These are phyloP conservation scores for Ambrosia trifida DNA, from an alignment of 129 eudicot genomes.

Conservation along the genomic window DNA sequence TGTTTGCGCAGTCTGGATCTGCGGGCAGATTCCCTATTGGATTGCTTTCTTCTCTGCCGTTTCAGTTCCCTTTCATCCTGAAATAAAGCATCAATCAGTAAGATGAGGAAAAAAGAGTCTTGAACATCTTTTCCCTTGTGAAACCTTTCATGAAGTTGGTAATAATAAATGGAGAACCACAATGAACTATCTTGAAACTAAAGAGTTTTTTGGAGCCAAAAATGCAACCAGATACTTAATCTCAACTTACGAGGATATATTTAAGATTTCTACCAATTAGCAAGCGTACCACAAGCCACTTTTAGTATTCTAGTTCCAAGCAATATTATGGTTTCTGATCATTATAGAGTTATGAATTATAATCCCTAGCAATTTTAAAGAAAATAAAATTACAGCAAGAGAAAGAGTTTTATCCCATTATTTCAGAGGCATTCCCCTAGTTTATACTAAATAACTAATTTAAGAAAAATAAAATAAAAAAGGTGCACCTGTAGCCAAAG, in stretches of 20 bases:
- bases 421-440: too few species aligned
- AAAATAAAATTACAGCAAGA: too few species aligned
- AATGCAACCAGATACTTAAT: not conserved
- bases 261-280: not conserved
- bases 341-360: too few species aligned
- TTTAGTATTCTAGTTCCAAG: not conserved
- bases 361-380: too few species aligned
- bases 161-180: not conserved
- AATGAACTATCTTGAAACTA: not conserved
- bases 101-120: too few species aligned
- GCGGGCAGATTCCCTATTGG: conserved; percentile 99
- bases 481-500: conserved; percentile 64
- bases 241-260: too few species aligned
- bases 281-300: not conserved
- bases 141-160: not conserved
- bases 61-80: conserved; percentile 99
- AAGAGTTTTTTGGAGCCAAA: not conserved
- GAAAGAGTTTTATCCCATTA: too few species aligned
- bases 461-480: not conserved
- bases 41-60: conserved; percentile 95
- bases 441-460: not conserved
- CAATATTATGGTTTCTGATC: not conserved
- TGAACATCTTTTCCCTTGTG: too few species aligned
- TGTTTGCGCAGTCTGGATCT: conserved; percentile 97
- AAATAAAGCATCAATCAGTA: conserved; percentile 23